Percentiles rank a stretch among this genome's conserved stretches.
These are phyloP conservation scores for Termitomyces eurrhizus DNA, from an alignment of 768 basidiomycete species.

Conservation along the genomic window DNA sequence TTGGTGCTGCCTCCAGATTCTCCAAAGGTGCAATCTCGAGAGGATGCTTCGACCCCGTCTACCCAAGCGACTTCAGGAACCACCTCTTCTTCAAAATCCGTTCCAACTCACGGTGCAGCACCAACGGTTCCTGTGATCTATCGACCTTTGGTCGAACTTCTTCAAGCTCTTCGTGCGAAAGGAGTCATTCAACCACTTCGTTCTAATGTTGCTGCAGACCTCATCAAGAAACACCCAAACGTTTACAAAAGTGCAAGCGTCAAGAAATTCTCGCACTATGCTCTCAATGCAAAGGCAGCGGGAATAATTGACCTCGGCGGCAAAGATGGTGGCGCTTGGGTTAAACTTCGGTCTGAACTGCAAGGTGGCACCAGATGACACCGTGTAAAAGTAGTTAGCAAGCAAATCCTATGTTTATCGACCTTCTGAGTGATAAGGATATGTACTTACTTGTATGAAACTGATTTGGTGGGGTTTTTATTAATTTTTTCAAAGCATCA, in stretches of 20 bases:
- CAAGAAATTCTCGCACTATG: constrained; percentile 38
- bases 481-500: no score
- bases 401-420: background rate
- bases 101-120: background rate
- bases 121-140: constrained; percentile 20
- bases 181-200: constrained; percentile 29
- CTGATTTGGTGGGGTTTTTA: no score
- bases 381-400: background rate
- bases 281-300: constrained; percentile 24
- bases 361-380: background rate
- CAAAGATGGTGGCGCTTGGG: background rate
- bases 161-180: constrained; percentile 25
- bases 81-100: background rate
- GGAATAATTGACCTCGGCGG: background rate
- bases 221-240: constrained; percentile 19
- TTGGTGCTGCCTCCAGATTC: background rate
- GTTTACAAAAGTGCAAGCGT: constrained; percentile 38
- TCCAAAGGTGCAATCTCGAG: background rate
- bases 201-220: constrained; percentile 28
- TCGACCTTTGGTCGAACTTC: constrained; percentile 26
- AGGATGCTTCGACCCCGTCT: background rate
- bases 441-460: background rate
- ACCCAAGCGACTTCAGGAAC: background rate
- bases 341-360: background rate
- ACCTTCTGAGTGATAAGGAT: background rate